A percentile compares a stretch with the other conserved stretches of the same genome.
These are phyloP conservation scores for Lepidium africanum DNA, from an alignment of 345 rosid species.

Conservation along the genomic window DNA sequence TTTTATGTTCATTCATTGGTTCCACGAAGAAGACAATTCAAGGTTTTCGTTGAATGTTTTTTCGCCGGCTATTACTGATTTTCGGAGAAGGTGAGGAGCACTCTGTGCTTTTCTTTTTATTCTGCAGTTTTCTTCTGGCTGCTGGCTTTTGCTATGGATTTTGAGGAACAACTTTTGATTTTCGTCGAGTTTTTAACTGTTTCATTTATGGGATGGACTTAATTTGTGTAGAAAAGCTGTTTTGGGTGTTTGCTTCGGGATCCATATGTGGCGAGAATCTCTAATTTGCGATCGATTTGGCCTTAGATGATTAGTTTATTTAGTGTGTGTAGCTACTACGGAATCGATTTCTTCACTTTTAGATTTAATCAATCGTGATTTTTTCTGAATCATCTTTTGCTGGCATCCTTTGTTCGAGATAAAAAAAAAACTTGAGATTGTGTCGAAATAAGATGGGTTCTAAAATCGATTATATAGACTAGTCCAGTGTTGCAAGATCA, in stretches of 20 bases:
- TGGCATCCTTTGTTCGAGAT: neutral
- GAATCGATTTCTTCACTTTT: neutral
- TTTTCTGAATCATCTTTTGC: neutral
- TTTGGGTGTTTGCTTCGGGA: neutral
- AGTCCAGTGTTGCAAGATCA: neutral
- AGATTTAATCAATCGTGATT: neutral
- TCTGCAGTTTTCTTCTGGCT: neutral
- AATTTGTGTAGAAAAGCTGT: neutral
- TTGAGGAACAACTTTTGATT: neutral
- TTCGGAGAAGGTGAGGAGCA: conserved; percentile 1
- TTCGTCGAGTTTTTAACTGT: neutral
- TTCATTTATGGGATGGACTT: neutral
- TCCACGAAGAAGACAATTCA: neutral
- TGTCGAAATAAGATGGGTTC: neutral
- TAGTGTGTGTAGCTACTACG: neutral
- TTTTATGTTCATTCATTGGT: neutral
- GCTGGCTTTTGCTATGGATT: neutral
- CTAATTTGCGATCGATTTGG: neutral
- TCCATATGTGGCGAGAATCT: neutral
- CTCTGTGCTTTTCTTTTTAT: neutral
- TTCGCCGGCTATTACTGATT: neutral
- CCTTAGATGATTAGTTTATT: neutral
- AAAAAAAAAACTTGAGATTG: neutral
- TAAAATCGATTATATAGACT: neutral
- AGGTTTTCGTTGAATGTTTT: neutral